A percentile compares a stretch with the other conserved stretches of the same genome.
phyloP scores from a whole-genome alignment of 345 rosid genomes.

The Microthlaspi erraticum region DNA sequence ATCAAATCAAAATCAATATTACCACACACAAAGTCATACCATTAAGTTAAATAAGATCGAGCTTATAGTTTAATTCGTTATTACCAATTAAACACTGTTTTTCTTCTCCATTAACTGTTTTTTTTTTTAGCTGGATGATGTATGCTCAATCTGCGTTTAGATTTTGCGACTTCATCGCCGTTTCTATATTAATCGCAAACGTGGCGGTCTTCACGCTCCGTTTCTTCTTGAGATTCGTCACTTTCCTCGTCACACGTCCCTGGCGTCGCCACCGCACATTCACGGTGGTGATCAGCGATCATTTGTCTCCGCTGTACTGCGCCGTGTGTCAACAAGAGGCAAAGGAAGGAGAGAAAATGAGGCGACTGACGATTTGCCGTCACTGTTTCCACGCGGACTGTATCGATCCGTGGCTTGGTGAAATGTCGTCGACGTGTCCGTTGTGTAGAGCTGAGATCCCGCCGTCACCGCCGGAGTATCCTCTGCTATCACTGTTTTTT shows the following conservation, averaged over 20 bases:
- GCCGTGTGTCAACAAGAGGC: slow-evolving; percentile 48
- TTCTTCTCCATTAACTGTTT: no score
- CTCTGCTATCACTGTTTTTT: slow-evolving; percentile 32
- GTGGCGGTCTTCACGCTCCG: slow-evolving; percentile 24
- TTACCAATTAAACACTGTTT: not conserved
- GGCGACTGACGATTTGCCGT: slow-evolving; percentile 45
- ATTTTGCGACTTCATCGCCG: not conserved
- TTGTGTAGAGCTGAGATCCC: slow-evolving; percentile 48
- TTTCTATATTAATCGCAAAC: slow-evolving; percentile 7
- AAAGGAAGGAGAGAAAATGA: slow-evolving; percentile 47
- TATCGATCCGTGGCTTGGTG: slow-evolving; percentile 50
- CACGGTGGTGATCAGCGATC: slow-evolving; percentile 10
- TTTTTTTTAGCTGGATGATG: not conserved
- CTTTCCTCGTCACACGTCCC: slow-evolving; percentile 20
- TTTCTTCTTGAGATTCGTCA: slow-evolving; percentile 17
- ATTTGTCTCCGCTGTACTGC: slow-evolving; percentile 27
- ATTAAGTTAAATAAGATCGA: not conserved
- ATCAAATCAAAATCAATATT: not conserved
- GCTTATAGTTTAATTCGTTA: not conserved
- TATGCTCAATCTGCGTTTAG: not conserved
- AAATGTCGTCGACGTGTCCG: slow-evolving; percentile 47
- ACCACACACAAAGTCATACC: not conserved
- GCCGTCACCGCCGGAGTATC: slow-evolving; percentile 23
- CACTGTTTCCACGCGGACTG: slow-evolving; percentile 60
- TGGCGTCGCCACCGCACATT: slow-evolving; percentile 42